phyloP scores from a whole-genome alignment of 345 rosid genomes.

The Salix brachista region DNA sequence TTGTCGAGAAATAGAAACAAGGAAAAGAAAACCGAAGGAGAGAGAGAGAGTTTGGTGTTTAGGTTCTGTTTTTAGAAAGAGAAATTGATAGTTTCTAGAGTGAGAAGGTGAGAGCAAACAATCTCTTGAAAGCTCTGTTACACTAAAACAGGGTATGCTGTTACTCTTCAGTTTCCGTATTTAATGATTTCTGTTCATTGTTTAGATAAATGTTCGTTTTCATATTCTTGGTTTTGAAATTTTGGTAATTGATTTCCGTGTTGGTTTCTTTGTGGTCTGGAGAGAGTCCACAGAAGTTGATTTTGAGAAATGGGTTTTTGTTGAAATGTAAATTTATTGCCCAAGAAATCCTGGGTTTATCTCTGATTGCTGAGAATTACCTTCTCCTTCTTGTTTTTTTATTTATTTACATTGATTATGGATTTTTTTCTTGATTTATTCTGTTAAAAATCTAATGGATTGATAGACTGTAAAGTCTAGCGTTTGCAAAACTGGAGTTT shows the following conservation, averaged over 20 bases:
- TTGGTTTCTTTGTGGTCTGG: not conserved
- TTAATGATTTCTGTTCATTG: not conserved
- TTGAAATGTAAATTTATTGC: not conserved
- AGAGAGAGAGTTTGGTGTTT: not conserved
- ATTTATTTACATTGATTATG: no score
- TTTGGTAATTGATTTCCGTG: not conserved
- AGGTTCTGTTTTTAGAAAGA: not conserved
- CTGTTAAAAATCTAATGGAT: not conserved
- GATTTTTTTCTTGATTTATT: not conserved
- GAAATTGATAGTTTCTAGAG: not conserved
- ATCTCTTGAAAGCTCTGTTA: not conserved
- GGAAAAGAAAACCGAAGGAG: not conserved
- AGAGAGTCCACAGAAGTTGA: not conserved
- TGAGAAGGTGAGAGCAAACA: not conserved
- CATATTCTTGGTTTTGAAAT: not conserved
- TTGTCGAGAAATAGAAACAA: slow-evolving; percentile 5
- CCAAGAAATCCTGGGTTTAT: not conserved
- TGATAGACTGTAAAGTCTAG: no score
- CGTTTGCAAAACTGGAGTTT: not conserved
- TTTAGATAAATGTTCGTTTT: not conserved
- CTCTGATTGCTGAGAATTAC: not conserved
- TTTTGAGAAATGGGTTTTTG: not conserved
- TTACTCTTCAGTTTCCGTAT: not conserved
- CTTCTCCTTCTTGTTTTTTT: not conserved
- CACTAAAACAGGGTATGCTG: not conserved